Percentiles rank a stretch among this genome's conserved stretches.
These are phyloP conservation scores for Colletotrichum sp. DNA, from an alignment of 2,329 filamentous ascomycete genomes.

Conservation along the genomic window DNA sequence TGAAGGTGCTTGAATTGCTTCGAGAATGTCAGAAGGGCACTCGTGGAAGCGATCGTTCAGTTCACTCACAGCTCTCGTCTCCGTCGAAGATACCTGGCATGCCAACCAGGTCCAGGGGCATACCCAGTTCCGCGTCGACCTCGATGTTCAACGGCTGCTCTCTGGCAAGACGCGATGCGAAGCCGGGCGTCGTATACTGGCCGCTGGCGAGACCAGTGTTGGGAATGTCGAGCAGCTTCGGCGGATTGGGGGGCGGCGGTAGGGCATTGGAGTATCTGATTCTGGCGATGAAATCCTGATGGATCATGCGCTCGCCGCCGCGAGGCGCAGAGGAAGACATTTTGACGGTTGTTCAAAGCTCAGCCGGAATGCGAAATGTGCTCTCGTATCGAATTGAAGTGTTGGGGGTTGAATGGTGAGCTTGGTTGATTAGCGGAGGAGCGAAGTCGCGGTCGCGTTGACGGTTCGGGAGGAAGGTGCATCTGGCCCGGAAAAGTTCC, in stretches of 20 bases:
- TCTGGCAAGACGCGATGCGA: slow-evolving; percentile 85
- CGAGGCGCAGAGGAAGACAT: slow-evolving; percentile 41
- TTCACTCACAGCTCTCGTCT: slow-evolving; percentile 83
- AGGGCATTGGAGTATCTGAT: slow-evolving; percentile 96
- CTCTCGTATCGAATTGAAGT: not conserved
- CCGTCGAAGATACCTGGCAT: slow-evolving; percentile 95
- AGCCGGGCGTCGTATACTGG: slow-evolving; percentile 89
- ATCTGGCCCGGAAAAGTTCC: slow-evolving; percentile 19
- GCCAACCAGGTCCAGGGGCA: slow-evolving; percentile 94
- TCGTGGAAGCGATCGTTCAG: not conserved
- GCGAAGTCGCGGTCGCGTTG: slow-evolving; percentile 14
- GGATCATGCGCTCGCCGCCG: slow-evolving; percentile 65
- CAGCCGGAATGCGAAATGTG: not conserved
- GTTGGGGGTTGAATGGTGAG: not conserved
- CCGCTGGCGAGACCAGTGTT: slow-evolving; percentile 87
- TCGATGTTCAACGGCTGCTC: slow-evolving; percentile 97
- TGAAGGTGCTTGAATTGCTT: slow-evolving; percentile 83
- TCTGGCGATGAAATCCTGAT: slow-evolving; percentile 97
- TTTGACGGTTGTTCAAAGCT: not conserved
- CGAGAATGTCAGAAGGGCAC: slow-evolving; percentile 19
- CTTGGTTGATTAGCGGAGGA: not conserved
- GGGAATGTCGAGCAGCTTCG: slow-evolving; percentile 96
- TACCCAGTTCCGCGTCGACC: slow-evolving; percentile 95
- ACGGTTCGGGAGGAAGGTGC: slow-evolving; percentile 1
- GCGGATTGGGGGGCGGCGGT: slow-evolving; percentile 90